Evolutionary conservation across 2,329 filamentous ascomycete species (phyloP).

Genomic region (Calonectria pauciramosa): DNA sequence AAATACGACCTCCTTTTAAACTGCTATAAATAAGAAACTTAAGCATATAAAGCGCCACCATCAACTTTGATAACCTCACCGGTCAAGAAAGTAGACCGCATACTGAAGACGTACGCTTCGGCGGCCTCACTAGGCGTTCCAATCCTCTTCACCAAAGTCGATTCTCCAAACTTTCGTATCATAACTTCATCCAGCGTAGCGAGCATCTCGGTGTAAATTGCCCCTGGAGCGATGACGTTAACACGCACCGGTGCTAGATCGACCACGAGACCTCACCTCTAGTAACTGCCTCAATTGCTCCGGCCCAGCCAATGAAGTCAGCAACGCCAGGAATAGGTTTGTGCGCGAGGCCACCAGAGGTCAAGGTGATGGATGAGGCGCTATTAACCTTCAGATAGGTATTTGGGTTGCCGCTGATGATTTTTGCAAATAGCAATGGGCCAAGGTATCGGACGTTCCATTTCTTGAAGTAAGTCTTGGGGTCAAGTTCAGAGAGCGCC

Average conservation of each 20-base stretch:
- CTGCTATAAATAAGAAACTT: neutral
- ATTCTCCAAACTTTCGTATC: neutral
- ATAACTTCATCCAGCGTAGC: neutral
- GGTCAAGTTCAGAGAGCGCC: neutral
- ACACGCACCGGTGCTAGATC: neutral
- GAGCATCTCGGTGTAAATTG: slow-evolving; percentile 1
- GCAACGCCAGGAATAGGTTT: neutral
- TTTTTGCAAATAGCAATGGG: neutral
- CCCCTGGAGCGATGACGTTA: neutral
- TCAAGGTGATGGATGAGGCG: neutral
- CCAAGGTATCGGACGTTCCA: neutral
- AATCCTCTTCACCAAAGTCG: neutral
- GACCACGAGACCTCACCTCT: neutral
- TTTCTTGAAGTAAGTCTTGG: neutral
- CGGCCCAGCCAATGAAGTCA: neutral
- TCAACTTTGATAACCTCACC: neutral
- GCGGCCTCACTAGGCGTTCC: neutral
- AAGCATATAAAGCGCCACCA: neutral
- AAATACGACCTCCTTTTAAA: neutral
- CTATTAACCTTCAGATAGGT: neutral
- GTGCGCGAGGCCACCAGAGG: neutral
- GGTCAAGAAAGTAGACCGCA: neutral
- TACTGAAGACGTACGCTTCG: neutral
- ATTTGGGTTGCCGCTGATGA: neutral
- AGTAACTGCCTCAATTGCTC: neutral